Percentiles rank a stretch among this genome's conserved stretches.
Conservation (phyloP, 768 basidiomycete genomes). For the Tricholoma matsutake region DNA sequence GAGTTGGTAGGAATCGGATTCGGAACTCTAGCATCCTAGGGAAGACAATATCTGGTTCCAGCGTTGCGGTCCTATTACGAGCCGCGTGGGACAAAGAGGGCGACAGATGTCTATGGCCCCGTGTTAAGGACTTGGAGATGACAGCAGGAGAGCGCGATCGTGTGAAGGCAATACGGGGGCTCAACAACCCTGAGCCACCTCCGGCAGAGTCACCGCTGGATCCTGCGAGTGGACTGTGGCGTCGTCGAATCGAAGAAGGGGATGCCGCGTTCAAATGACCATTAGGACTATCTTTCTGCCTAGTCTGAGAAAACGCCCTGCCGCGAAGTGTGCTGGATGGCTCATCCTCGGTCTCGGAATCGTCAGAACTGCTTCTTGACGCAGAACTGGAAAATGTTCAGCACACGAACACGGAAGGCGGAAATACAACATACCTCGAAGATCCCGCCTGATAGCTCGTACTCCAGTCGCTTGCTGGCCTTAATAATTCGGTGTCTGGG, state of each 20-base stretch:
- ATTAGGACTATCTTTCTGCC: slow-evolving; percentile 20
- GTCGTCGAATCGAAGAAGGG: slow-evolving; percentile 26
- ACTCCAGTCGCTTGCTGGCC: slow-evolving; percentile 61
- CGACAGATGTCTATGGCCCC: slow-evolving; percentile 33
- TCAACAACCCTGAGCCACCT: slow-evolving; percentile 28
- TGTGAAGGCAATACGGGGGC: slow-evolving; percentile 51
- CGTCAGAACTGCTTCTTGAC: slow-evolving; percentile 49
- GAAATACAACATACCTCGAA: slow-evolving; percentile 52
- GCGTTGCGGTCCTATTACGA: slow-evolving; percentile 30
- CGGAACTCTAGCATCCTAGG: slow-evolving; percentile 46
- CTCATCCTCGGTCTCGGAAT: slow-evolving; percentile 58
- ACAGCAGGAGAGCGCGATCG: slow-evolving; percentile 71
- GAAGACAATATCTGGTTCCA: slow-evolving; percentile 35
- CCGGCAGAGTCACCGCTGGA: slow-evolving; percentile 40
- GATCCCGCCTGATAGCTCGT: slow-evolving; percentile 87
- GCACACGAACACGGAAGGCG: background rate
- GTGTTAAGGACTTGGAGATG: slow-evolving; percentile 31
- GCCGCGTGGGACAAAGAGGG: slow-evolving; percentile 41
- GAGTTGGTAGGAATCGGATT: slow-evolving; percentile 41
- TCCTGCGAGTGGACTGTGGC: slow-evolving; percentile 29
- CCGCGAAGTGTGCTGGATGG: slow-evolving; percentile 39
- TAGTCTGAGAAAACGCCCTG: slow-evolving; percentile 33
- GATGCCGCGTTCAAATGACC: slow-evolving; percentile 22
- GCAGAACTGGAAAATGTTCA: slow-evolving; percentile 38
- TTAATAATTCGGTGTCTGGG: slow-evolving; percentile 17